Evolutionary conservation across 129 eudicot species (phyloP), one percentile per base, ranked within the genome.

Genomic region (Cynara cardunculus): DNA sequence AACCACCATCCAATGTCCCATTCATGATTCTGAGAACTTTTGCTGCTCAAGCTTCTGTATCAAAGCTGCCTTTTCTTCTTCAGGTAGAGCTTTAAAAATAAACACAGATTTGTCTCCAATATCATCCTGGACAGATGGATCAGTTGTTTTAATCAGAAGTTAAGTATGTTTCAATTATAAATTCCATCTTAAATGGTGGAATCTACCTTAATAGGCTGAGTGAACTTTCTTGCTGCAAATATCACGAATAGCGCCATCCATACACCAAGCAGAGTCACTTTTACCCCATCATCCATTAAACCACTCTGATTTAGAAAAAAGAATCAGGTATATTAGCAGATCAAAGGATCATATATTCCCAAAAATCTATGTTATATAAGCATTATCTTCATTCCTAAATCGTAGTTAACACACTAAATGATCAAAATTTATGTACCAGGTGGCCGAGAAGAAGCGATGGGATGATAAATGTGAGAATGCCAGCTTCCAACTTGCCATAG

Each of bases 21-120:
- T 84, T 85, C 26, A 65, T 70, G 86, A 87, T 71, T 73, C 76
- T 37, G 73, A 66, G 18, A 39, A 71, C 66, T 80, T 83, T 85
- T 87, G 84, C 78, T 76, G 87, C 81, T 93, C 87, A 9, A 94
- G 96, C 82, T 88, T 92, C 86, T 87, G 71, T 62, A 95, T 69
- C 75, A 95, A 69, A 69, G 91, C 89, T 27, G 46, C 82, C 78
- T 95, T 90, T 85, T 89, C 90, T 77, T 92, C 94, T 75, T 95
- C 91, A 12, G 97, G 89, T 72, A 95, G 75, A 25, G 96, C 90
- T 5, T 95, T 74, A 84, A 92, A 95, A 59, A 76, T 89, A 88
- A 95, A 92, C 26, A 95, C 99, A 3, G 99, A 95, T 85, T 95
- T 95, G 80, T 95, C 99, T 68, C 99, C 99, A 44, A 95, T 92